Percentiles rank a stretch among this genome's conserved stretches.
phyloP scores from a whole-genome alignment of 1,139 yeast genomes.

The Blastobotrys arbuscula region DNA sequence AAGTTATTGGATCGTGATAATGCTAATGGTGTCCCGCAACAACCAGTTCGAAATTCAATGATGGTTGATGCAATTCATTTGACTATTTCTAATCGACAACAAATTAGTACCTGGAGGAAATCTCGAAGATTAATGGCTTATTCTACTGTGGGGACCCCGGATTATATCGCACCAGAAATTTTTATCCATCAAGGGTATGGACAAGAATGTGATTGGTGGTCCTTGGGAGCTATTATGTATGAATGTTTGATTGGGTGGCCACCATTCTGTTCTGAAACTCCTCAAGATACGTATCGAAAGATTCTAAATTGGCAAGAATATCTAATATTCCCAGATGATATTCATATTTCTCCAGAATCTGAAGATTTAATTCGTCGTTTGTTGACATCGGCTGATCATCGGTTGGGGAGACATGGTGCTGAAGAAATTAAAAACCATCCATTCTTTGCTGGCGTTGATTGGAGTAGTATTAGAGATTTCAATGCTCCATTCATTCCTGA shows the following conservation, averaged over 20 bases:
- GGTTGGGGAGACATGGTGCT: slow-evolving; percentile 89
- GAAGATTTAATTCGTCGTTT: slow-evolving; percentile 85
- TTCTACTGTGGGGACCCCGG: slow-evolving; percentile 98
- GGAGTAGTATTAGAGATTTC: slow-evolving; percentile 88
- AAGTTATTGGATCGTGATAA: slow-evolving; percentile 52
- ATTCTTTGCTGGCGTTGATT: slow-evolving; percentile 92
- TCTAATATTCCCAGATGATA: slow-evolving; percentile 89
- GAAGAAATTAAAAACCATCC: slow-evolving; percentile 88
- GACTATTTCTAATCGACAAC: slow-evolving; percentile 94
- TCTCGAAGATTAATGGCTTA: slow-evolving; percentile 96
- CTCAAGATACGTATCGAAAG: slow-evolving; percentile 96
- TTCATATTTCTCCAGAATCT: slow-evolving; percentile 87
- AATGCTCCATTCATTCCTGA: slow-evolving; percentile 93
- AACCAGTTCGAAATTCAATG: slow-evolving; percentile 60
- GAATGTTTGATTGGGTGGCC: slow-evolving; percentile 99
- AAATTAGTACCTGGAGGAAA: slow-evolving; percentile 97
- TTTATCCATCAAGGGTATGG: slow-evolving; percentile 97
- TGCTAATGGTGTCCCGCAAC: slow-evolving; percentile 13
- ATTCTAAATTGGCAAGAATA: slow-evolving; percentile 95
- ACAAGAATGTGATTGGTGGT: slow-evolving; percentile 99
- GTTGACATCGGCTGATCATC: slow-evolving; percentile 74
- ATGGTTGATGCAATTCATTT: slow-evolving; percentile 92
- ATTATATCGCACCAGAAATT: slow-evolving; percentile 97
- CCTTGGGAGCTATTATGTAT: slow-evolving; percentile 96
- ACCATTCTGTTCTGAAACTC: slow-evolving; percentile 97